These are phyloP conservation scores for Sporothrix luriei DNA, from an alignment of 2,329 filamentous ascomycete genomes.

Conservation along the genomic window DNA sequence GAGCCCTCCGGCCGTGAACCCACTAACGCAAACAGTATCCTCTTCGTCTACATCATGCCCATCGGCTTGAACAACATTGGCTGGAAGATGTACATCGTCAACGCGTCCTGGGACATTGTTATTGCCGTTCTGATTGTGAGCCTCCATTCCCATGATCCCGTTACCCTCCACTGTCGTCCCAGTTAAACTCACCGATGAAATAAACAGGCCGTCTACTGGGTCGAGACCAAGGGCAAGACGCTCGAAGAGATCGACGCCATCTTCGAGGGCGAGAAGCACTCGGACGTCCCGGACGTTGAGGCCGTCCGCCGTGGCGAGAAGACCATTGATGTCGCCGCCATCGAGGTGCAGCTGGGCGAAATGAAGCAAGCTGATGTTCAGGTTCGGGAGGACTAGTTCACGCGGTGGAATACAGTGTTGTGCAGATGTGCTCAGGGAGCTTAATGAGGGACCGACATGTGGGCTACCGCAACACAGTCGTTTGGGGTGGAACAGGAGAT, in stretches of 20 bases:
- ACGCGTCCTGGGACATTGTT: conserved; percentile 49
- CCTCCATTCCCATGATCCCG: neutral
- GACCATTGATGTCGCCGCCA: conserved; percentile 35
- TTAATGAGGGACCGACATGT: neutral
- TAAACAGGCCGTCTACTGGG: conserved; percentile 42
- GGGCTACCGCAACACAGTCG: too few relatives aligned
- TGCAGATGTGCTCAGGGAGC: neutral
- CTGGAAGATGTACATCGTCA: conserved; percentile 54
- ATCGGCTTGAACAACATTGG: conserved; percentile 49
- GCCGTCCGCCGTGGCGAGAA: conserved; percentile 38
- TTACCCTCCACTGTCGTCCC: neutral
- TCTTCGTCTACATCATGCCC: conserved; percentile 44
- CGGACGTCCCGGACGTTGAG: conserved; percentile 40
- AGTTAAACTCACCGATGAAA: too few relatives aligned
- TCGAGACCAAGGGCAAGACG: conserved; percentile 47
- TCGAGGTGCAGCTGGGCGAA: conserved; percentile 35
- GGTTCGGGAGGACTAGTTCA: neutral
- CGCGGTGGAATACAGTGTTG: neutral
- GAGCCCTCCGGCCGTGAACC: neutral
- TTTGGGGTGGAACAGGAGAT: too few relatives aligned
- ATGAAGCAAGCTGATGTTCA: conserved; percentile 7
- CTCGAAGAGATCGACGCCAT: conserved; percentile 46
- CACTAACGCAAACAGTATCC: conserved; percentile 18
- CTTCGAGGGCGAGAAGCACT: conserved; percentile 45
- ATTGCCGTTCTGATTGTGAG: conserved; percentile 46